These are phyloP conservation scores for Eurotiales sp. DNA, from an alignment of 2,329 filamentous ascomycete genomes.

Conservation along the genomic window DNA sequence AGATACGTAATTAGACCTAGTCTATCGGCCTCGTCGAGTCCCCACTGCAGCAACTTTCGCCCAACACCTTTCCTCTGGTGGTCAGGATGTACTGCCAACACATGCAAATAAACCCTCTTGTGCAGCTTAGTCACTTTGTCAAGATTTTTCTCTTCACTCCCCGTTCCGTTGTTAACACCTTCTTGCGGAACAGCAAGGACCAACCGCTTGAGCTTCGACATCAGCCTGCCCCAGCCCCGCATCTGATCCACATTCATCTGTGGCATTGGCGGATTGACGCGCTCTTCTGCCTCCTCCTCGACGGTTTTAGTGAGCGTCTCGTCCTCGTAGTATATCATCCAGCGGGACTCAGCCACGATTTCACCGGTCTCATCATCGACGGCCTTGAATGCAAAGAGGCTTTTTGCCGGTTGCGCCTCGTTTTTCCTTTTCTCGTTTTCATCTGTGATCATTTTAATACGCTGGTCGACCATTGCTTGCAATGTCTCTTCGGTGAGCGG, in stretches of 20 bases:
- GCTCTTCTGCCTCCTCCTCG: constrained; percentile 3
- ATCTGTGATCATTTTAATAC: background rate
- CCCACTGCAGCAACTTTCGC: constrained; percentile 32
- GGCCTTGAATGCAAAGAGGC: constrained; percentile 9
- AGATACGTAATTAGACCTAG: constrained; percentile 35
- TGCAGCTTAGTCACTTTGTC: background rate
- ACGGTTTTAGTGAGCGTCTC: constrained; percentile 10
- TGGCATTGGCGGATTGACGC: background rate
- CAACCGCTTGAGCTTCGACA: background rate
- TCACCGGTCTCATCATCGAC: constrained; percentile 11
- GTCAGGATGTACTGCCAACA: constrained; percentile 20
- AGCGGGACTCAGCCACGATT: constrained; percentile 9
- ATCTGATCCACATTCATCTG: constrained; percentile 5
- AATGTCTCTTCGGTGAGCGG: constrained; percentile 2
- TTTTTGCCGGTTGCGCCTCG: background rate
- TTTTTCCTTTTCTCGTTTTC: background rate
- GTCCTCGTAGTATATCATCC: constrained; percentile 12
- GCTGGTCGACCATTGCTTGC: background rate
- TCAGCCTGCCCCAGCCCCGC: background rate
- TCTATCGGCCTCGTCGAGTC: constrained; percentile 30
- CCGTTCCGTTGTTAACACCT: no score
- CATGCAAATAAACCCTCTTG: constrained; percentile 10
- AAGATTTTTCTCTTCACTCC: background rate
- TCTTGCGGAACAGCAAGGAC: background rate
- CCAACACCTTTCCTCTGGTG: constrained; percentile 35